phyloP scores from a whole-genome alignment of 2,329 filamentous ascomycete genomes.

The Celoporthe dispersa region DNA sequence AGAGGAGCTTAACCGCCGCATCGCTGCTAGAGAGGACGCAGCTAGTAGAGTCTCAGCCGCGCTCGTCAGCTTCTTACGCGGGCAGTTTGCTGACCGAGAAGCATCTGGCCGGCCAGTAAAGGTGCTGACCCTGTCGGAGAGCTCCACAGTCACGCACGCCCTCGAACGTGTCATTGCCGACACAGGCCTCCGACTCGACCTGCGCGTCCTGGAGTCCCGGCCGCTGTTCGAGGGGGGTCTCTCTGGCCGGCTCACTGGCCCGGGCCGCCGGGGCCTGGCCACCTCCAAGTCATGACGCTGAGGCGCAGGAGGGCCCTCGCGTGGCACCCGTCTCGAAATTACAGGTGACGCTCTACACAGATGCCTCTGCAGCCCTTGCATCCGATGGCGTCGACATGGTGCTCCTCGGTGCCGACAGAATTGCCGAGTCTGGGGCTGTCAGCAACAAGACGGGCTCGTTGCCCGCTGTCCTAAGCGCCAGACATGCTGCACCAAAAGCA shows the following conservation, averaged over 20 bases:
- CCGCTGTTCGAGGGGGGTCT: conserved; percentile 67
- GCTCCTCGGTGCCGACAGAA: conserved; percentile 67
- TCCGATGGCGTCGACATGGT: conserved; percentile 58
- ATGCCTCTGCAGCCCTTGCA: conserved; percentile 62
- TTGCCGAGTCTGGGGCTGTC: conserved; percentile 60
- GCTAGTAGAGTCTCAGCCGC: conserved; percentile 34
- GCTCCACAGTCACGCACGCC: conserved; percentile 60
- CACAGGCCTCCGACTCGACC: conserved; percentile 48
- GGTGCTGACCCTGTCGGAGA: conserved; percentile 65
- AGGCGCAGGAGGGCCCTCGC: conserved; percentile 10
- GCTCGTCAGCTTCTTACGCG: conserved; percentile 43
- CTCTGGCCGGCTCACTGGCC: conserved; percentile 52
- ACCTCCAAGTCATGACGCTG: background rate
- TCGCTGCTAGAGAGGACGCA: conserved; percentile 34
- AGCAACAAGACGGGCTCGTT: conserved; percentile 71
- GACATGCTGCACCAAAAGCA: conserved; percentile 48
- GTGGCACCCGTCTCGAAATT: conserved; percentile 32
- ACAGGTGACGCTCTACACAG: conserved; percentile 58
- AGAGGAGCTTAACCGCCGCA: conserved; percentile 28
- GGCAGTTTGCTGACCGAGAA: conserved; percentile 38
- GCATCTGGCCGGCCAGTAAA: conserved; percentile 41
- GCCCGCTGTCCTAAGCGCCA: conserved; percentile 59
- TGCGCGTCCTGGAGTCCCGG: conserved; percentile 68
- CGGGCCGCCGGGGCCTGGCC: conserved; percentile 31
- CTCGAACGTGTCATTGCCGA: conserved; percentile 48